Evolutionary conservation across 768 basidiomycete genomes (phyloP), one percentile per base, ranked within the genome.

Genomic region (Termitomyces titanicus): DNA sequence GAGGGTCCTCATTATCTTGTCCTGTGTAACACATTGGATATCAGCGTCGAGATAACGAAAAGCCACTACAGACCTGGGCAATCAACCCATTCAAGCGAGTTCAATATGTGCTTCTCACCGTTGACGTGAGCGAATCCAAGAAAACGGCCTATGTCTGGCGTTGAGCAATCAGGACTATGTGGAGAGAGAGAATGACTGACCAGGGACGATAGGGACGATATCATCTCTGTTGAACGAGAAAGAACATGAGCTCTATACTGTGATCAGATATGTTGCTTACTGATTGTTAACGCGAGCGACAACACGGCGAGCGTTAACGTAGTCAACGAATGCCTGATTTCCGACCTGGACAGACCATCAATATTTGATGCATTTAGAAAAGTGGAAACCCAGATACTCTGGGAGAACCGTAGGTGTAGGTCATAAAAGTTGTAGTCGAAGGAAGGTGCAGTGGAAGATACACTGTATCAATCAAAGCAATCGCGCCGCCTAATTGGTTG

Each of bases 321-420:
- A 80, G 65, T 81, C 55, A 2, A 80, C 81, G 56, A 83, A 84
- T 8, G 69, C 81, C 55, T 74, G 74, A 66, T 84, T 81, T 3
- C 82, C 81, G 56, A 76, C 73, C 71, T 78, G 18, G 13, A 12
- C 18, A 27, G n/a, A n/a, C n/a, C 1, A 47, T 48, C 24, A n/a
- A 34, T 17, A 25, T 3, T 13, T 12, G 4, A 47, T 18, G 15
- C 24, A 5, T 15, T 18, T 15, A 43, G 20, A 25, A 22, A 33
- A 2, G 6, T 9, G 29, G 9, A 29, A 29, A 29, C 5, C 29
- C 29, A 51, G 51, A 17, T 29, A 66, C 66, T 20, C 68, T 50
- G 27, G 68, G 68, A 47, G 59, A 45, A 1, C 66, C 68, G 37
- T 64, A 69, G 2, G 54, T 54, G 39, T 66, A 48, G 4, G 66